Evolutionary conservation across 208 protist genomes (phyloP), one percentile per base, ranked within the genome.

Genomic region (Leishmania gerbilli): DNA sequence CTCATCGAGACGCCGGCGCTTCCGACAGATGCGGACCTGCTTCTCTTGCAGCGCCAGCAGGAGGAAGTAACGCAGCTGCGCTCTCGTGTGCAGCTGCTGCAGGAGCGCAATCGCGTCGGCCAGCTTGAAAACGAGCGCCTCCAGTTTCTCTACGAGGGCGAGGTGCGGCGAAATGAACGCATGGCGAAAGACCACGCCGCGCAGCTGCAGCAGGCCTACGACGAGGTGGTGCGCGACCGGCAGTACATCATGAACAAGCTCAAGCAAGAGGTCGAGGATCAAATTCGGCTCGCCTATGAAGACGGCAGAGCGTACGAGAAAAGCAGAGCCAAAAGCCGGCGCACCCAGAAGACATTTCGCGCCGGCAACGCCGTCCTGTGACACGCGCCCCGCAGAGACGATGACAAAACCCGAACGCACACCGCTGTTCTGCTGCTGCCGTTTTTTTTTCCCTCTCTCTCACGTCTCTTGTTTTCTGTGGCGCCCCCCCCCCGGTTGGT

Each of bases 171-270:
- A 21, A 94, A 86, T 62, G 90, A 97, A 67, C 64, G 69, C 51
- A 86, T 95, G 77, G 91, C 89, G 42, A 77, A 83, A 15, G 93
- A 95, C 77, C 92, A 95, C 79, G 83, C 68, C 40, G 77, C 65
- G 53, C 93, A 96, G 81, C 85, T 98, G 45, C 82, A 95, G 67
- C 84, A 82, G 42, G 91, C 92, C 19, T 93, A 97, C 84, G 85
- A 95, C 40, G 87, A 95, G 79, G 72, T 98, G 37, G 76, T 95
- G 34, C 83, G 89, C 13, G 95, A 98, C 72, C 86, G 95, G 55
- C 84, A 92, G 42, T 80, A 84, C 62, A 86, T 96, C 37, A 87
- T 92, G 80, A 85, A 89, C 69, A 83, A 86, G n/a, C 87, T 97
- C 40, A 77, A 86, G 68, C 69, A 65, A n/a, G 94, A 96, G 71